Evolutionary conservation across 768 basidiomycete species (phyloP).

Genomic region (Mycena crocata): DNA sequence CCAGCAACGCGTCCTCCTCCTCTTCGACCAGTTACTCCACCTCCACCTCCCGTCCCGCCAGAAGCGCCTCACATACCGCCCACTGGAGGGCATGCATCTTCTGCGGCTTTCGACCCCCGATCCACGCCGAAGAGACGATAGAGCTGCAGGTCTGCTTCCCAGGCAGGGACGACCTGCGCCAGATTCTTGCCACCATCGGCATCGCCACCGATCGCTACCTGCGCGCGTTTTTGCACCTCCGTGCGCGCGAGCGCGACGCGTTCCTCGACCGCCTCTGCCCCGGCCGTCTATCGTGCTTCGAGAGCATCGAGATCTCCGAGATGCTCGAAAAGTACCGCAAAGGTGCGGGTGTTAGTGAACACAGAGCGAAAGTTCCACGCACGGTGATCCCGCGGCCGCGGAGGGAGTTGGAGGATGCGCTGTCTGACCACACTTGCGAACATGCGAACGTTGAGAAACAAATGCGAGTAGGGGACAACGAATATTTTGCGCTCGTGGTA

Average conservation of each 20-base stretch:
- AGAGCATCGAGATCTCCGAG: neutral
- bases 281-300: neutral
- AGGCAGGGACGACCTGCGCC: neutral
- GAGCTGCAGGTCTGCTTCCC: neutral
- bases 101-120: neutral
- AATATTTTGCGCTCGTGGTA: constrained; percentile 18
- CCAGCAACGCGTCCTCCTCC: no score
- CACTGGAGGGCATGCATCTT: neutral
- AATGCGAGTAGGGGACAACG: neutral
- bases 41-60: no score
- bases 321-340: neutral
- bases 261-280: neutral
- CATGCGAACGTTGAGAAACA: neutral
- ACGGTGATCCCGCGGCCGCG: neutral
- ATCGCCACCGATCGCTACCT: neutral
- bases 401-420: neutral
- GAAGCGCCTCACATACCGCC: no score
- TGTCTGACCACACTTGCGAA: neutral
- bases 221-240: neutral
- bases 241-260: neutral
- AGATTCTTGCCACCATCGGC: neutral
- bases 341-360: no score
- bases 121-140: neutral
- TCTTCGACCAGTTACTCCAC: no score
- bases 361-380: neutral